Evolutionary conservation across 768 basidiomycete genomes (phyloP), one percentile per base, ranked within the genome.

Genomic region (Mrakia hoshinonis): DNA sequence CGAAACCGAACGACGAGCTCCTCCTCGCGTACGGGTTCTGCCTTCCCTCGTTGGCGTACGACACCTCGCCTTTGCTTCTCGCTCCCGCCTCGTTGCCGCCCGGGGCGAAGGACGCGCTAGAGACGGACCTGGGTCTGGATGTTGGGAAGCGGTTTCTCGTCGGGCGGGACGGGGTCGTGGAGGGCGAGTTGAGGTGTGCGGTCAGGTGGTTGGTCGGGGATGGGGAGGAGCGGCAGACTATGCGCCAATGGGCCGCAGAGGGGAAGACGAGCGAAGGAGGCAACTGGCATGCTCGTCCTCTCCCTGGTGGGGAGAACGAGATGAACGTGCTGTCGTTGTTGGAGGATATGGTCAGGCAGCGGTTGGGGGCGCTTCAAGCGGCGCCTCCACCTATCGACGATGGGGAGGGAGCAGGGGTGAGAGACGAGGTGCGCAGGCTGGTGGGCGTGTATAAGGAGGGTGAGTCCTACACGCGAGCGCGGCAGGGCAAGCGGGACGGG

Each of bases 11-110:
- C 78, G 84, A 90, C 34, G 91, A 94, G 79, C 84, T 97, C 54
- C 85, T 97, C 58, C 83, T 97, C 4, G 92, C 90, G 6, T 97
- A 96, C 76, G 94, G 95, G 0, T 98, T 97, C 80, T 85, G 89
- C 0, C 77, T 94, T 4, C 81, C 84, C 1, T 74, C 85, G 36
- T 96, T 96, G 74, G 89, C 88, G 0, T 90, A 92, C 76, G 94
- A 96, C 76, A 90, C 89, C 0, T 88, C 94, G 75, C 82, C 89
- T 1, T 84, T 96, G 43, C 87, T 87, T 73, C 81, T 95, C 49
- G 88, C 88, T 2, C 36, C 58, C 7, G 39, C 67, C 1, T 34
- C 62, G 0, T 52, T 64, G 18, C 87, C 88, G 0, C 68, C 76
- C 15, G 4, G 3, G 13, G 12, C 29, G 20, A 10, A n/a, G n/a